Percentiles rank a stretch among this genome's conserved stretches.
phyloP scores from a whole-genome alignment of 2,329 filamentous ascomycete species.

The Paraphoma chrysanthemicola region DNA sequence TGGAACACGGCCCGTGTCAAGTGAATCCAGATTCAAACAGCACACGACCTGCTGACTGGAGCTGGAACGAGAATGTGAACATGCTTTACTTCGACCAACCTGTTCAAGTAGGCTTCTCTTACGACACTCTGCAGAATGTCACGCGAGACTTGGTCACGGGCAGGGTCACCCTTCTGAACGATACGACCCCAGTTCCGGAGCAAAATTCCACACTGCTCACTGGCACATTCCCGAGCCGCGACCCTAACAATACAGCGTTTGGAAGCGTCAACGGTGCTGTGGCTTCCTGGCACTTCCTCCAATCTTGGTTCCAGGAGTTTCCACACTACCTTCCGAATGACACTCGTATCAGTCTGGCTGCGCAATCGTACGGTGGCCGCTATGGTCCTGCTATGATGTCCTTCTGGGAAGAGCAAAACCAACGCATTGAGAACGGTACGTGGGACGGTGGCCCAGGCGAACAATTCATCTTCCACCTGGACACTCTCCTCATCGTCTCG shows the following conservation, averaged over 20 bases:
- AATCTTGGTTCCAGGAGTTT: slow-evolving; percentile 31
- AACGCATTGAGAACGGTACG: slow-evolving; percentile 17
- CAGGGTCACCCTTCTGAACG: slow-evolving; percentile 17
- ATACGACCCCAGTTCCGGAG: slow-evolving; percentile 15
- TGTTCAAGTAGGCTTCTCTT: slow-evolving; percentile 63
- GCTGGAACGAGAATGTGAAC: slow-evolving; percentile 48
- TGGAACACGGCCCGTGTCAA: slow-evolving; percentile 58
- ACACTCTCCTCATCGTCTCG: slow-evolving; percentile 16
- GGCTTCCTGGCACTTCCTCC: slow-evolving; percentile 27
- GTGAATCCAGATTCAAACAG: slow-evolving; percentile 37
- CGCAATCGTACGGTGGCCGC: slow-evolving; percentile 21
- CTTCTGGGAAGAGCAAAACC: slow-evolving; percentile 21
- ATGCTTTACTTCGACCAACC: slow-evolving; percentile 72
- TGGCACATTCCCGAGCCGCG: slow-evolving; percentile 20
- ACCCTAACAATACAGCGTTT: slow-evolving; percentile 24
- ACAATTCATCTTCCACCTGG: slow-evolving; percentile 14
- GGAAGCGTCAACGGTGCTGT: slow-evolving; percentile 25
- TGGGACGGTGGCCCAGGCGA: slow-evolving; percentile 6
- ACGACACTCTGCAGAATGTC: slow-evolving; percentile 39
- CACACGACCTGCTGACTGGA: slow-evolving; percentile 16
- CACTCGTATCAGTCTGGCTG: slow-evolving; percentile 24
- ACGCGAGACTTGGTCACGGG: slow-evolving; percentile 23
- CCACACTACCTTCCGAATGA: slow-evolving; percentile 26
- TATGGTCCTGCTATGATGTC: slow-evolving; percentile 21
- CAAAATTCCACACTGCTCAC: slow-evolving; percentile 26